These are phyloP conservation scores for Salix brachista DNA, from an alignment of 345 rosid species.

Conservation along the genomic window DNA sequence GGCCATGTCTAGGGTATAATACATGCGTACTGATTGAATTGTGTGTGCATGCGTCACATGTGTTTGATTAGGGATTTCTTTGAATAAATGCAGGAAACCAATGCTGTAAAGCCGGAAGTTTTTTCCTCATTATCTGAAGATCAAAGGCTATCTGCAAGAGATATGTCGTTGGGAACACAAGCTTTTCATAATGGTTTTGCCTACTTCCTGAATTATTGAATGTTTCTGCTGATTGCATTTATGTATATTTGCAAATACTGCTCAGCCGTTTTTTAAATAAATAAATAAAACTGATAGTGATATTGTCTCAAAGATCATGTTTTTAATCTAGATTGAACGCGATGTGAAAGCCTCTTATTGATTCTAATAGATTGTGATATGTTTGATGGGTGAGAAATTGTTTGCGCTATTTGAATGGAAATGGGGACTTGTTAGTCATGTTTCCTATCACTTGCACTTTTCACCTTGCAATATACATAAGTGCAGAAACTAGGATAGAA, in stretches of 20 bases:
- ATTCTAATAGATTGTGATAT: background rate
- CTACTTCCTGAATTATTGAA: background rate
- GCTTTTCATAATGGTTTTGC: constrained; percentile 31
- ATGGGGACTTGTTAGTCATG: background rate
- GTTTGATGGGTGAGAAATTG: background rate
- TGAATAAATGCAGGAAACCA: constrained; percentile 33
- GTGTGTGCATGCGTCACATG: background rate
- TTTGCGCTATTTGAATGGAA: background rate
- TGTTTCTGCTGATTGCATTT: background rate
- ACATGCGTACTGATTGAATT: background rate
- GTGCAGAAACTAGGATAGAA: background rate
- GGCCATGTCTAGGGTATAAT: constrained; percentile 57
- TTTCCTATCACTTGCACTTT: background rate
- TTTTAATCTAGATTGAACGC: background rate
- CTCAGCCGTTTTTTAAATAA: background rate
- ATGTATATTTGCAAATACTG: background rate
- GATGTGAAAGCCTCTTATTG: background rate
- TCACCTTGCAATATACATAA: background rate
- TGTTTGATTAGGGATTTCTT: background rate
- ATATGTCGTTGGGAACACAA: constrained; percentile 35
- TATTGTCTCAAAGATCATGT: background rate
- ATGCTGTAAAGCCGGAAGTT: constrained; percentile 53
- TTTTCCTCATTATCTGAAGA: constrained; percentile 33
- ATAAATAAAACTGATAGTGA: background rate
- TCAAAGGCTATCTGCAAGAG: constrained; percentile 23